Conservation (phyloP, 352 stramenopile species). For the Phytopythium helicoides region DNA sequence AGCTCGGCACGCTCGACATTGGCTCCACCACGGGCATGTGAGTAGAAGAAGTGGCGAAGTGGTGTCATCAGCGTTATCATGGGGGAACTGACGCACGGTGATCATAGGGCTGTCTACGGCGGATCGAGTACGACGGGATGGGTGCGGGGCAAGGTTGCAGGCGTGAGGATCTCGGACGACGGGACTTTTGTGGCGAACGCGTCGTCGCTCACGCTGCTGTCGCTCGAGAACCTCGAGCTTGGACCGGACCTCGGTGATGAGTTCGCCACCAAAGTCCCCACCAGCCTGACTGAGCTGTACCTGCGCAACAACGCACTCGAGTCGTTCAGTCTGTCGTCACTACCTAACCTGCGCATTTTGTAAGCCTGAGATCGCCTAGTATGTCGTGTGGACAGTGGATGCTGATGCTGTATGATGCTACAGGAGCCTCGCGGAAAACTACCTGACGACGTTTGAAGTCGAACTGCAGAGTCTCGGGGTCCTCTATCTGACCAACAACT, state of each 20-base stretch:
- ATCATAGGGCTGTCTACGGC: conserved; percentile 2
- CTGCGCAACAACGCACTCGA: conserved; percentile 7
- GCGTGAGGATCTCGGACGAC: not conserved
- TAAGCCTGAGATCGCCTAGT: not conserved
- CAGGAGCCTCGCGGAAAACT: conserved; percentile 4
- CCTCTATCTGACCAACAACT: conserved; percentile 16
- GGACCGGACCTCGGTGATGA: not conserved
- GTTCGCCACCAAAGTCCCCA: not conserved
- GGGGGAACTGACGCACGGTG: not conserved
- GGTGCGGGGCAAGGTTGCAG: conserved; percentile 3
- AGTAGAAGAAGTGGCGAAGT: too few species aligned
- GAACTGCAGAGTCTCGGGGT: conserved; percentile 1
- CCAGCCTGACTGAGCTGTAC: not conserved
- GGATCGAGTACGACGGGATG: not conserved
- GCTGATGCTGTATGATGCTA: not conserved
- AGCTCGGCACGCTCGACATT: conserved; percentile 1
- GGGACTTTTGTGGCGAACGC: not conserved
- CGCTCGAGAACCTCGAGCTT: conserved; percentile 6
- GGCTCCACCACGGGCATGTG: too few species aligned
- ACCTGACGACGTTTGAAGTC: conserved; percentile 2
- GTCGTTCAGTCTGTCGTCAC: not conserved
- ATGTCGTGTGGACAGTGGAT: too few species aligned
- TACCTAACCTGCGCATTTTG: not conserved
- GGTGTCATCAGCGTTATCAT: too few species aligned
- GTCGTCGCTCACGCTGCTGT: not conserved